These are phyloP conservation scores for Paratinospora sagittata DNA, from an alignment of 164 flowering plant species.

Conservation along the genomic window DNA sequence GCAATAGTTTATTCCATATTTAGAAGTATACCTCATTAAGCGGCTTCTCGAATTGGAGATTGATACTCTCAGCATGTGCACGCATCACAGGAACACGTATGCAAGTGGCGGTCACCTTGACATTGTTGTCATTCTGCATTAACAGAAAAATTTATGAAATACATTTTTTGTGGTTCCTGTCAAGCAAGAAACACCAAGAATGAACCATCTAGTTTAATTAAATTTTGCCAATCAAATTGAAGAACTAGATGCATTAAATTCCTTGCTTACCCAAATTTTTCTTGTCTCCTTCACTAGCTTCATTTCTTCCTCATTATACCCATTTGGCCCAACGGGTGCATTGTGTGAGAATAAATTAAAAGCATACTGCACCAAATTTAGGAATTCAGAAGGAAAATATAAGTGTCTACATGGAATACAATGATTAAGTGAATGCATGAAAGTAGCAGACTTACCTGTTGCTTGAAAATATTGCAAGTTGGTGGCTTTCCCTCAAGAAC, in stretches of 20 bases:
- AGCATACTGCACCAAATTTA: slow-evolving; percentile 71
- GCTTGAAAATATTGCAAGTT: slow-evolving; percentile 85
- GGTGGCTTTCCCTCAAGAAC: slow-evolving; percentile 87
- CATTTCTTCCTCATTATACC: slow-evolving; percentile 99
- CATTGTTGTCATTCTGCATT: slow-evolving; percentile 62
- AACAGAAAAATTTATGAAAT: neutral
- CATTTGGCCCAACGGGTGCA: slow-evolving; percentile 81
- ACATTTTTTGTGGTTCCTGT: neutral
- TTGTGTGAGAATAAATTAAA: slow-evolving; percentile 95
- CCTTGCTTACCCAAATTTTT: slow-evolving; percentile 84
- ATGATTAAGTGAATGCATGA: neutral
- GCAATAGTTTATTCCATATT: neutral
- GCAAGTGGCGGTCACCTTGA: slow-evolving; percentile 94
- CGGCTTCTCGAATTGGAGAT: slow-evolving; percentile 88
- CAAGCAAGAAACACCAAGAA: neutral
- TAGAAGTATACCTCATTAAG: slow-evolving; percentile 71
- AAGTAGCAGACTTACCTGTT: slow-evolving; percentile 50
- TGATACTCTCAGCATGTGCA: slow-evolving; percentile 96
- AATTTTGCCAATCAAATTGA: neutral
- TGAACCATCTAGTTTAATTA: neutral
- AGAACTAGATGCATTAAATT: neutral
- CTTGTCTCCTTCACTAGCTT: slow-evolving; percentile 93
- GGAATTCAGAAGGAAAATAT: neutral
- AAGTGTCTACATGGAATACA: neutral
- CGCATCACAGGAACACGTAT: slow-evolving; percentile 99